A percentile compares a stretch with the other conserved stretches of the same genome.
phyloP scores from a whole-genome alignment of 768 basidiomycete genomes.

The Cystobasidium ongulense region DNA sequence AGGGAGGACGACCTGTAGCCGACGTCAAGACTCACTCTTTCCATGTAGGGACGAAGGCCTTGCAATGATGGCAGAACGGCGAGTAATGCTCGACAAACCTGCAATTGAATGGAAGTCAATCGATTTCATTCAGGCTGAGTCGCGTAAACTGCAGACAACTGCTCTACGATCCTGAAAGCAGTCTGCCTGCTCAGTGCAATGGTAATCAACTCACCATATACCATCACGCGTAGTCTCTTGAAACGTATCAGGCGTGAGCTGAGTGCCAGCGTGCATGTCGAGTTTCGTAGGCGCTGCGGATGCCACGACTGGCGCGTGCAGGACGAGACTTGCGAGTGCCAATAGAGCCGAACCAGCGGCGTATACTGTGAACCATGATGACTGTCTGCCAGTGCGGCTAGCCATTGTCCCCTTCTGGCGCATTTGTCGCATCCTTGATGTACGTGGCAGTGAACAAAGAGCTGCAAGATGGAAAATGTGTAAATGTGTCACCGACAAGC shows the following conservation, averaged over 20 bases:
- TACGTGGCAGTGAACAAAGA: neutral
- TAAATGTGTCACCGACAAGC: neutral
- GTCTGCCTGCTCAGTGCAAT: no score
- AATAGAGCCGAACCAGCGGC: neutral
- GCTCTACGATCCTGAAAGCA: no score
- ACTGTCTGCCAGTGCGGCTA: neutral
- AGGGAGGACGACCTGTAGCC: neutral
- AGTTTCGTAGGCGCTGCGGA: conserved; percentile 17
- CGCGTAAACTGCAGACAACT: no score
- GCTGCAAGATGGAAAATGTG: neutral
- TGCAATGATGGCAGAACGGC: conserved; percentile 28
- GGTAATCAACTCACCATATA: conserved; percentile 9
- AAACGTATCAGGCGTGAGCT: conserved; percentile 6
- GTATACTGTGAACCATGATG: neutral
- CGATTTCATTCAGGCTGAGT: neutral
- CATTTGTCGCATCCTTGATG: neutral
- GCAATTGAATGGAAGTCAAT: neutral
- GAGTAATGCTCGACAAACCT: conserved; percentile 29
- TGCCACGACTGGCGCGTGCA: neutral
- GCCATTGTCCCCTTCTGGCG: neutral
- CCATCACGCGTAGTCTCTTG: neutral
- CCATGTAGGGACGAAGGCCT: conserved; percentile 39
- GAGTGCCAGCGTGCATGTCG: conserved; percentile 23
- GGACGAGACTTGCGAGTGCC: neutral
- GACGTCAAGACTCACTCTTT: conserved; percentile 35